A percentile compares a stretch with the other conserved stretches of the same genome.
phyloP scores from a whole-genome alignment of 352 stramenopile genomes.

The Pythium brassicae region DNA sequence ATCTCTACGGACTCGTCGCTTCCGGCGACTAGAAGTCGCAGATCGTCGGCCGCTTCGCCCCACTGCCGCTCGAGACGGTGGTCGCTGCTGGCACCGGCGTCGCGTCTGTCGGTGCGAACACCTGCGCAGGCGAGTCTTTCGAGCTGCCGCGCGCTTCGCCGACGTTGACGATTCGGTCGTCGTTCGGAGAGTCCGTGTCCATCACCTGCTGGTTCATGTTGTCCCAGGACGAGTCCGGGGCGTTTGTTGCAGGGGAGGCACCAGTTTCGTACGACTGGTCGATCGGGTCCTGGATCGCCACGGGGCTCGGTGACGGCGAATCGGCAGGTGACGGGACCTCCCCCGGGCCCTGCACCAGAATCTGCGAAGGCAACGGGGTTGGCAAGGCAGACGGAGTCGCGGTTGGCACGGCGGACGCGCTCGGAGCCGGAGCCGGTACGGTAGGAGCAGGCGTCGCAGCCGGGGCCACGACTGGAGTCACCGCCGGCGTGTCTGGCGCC shows the following conservation, averaged over 20 bases:
- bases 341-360: background rate
- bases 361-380: background rate
- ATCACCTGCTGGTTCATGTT: conserved; percentile 14
- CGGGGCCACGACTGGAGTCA: conserved; percentile 3
- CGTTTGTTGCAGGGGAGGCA: background rate
- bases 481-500: background rate
- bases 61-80: background rate
- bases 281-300: conserved; percentile 1
- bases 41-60: conserved; percentile 4
- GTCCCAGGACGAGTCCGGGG: conserved; percentile 2
- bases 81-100: background rate
- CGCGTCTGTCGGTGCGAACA: too few relatives aligned
- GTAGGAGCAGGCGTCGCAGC: background rate
- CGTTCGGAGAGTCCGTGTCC: background rate
- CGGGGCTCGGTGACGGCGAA: background rate
- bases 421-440: background rate
- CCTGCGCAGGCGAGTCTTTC: too few relatives aligned
- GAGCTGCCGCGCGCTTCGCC: background rate
- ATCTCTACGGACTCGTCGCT: background rate
- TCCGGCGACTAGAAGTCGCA: conserved; percentile 5
- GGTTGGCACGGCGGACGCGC: background rate
- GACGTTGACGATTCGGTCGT: background rate
- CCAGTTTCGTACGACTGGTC: background rate
- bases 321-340: too few relatives aligned
- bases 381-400: background rate